Evolutionary conservation across 2,329 filamentous ascomycete species (phyloP), one percentile per base, ranked within the genome.

Genomic region (Epichloe festucae): DNA sequence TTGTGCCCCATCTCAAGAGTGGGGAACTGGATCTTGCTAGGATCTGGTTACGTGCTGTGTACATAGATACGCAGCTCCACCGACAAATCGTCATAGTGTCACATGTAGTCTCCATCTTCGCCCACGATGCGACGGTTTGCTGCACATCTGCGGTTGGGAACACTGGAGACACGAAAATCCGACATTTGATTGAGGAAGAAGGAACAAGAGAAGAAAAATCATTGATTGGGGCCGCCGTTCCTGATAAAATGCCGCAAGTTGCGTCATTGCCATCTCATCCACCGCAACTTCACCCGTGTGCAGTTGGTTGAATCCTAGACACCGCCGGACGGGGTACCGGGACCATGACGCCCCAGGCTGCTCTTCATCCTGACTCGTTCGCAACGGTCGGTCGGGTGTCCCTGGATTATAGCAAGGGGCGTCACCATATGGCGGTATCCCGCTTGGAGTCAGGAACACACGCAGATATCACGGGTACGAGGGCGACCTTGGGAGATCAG

Each of bases 161-260:
- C 43, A 50, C 58, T 60, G 59, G 57, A 60, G 56, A 58, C 57
- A 58, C 55, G 56, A 58, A 57, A 60, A 59, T 42, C 52, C 27
- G 27, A 31, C 27, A 10, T 31, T 31, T 8, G 27, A 31, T 4
- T 10, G 8, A 31, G 27, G 8, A 31, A 31, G 58, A 60, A 58
- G 40, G 60, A 58, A 19, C 41, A 39, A 14, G 41, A 42, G 21
- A 41, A 45, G 12, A 31, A 19, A 49, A 23, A 42, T 23, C 21
- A 51, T 34, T 21, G 4, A 48, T 23, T 31, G 35, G 40, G 63
- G 57, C 61, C 58, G 57, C 61, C 58, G n/a, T 53, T 54, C 50
- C 40, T 50, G 59, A 57, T 57, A 60, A 61, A 64, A 65, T 65
- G 56, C 58, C 62, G 60, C 62, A 63, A 63, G 54, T 44, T 51